A percentile compares a stretch with the other conserved stretches of the same genome.
phyloP scores from a whole-genome alignment of 768 basidiomycete genomes.

The Phanerochaete carnosa region DNA sequence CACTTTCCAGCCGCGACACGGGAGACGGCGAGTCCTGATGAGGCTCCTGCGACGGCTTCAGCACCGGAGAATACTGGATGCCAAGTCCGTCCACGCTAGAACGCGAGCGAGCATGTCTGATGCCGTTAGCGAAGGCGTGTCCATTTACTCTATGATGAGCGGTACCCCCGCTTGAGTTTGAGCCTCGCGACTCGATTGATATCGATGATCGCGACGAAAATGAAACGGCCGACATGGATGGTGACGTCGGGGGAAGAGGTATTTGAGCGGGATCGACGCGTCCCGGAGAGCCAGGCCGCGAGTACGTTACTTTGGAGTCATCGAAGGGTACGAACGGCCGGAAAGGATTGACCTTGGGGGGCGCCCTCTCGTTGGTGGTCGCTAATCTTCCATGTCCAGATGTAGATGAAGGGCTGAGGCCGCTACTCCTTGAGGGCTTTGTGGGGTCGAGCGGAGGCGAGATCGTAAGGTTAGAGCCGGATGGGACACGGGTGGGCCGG shows the following conservation, averaged over 20 bases:
- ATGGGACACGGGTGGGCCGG: constrained; percentile 27
- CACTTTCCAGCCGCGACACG: constrained; percentile 2
- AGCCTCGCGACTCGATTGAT: constrained; percentile 36
- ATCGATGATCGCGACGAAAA: constrained; percentile 72
- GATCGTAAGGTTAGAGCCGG: constrained; percentile 28
- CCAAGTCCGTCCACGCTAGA: constrained; percentile 15
- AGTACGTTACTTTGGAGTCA: constrained; percentile 24
- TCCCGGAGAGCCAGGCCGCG: constrained; percentile 16
- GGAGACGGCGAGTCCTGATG: constrained; percentile 1
- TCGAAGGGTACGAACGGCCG: constrained; percentile 17
- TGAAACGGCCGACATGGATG: constrained; percentile 67
- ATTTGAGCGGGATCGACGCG: constrained; percentile 55
- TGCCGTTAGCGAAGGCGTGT: constrained; percentile 8
- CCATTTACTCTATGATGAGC: constrained; percentile 39
- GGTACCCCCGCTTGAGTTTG: constrained; percentile 35
- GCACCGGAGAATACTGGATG: constrained; percentile 8
- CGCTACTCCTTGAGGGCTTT: constrained; percentile 9
- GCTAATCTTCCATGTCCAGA: constrained; percentile 19
- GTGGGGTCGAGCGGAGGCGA: constrained; percentile 21
- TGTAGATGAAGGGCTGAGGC: constrained; percentile 15
- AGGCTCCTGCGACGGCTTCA: background rate
- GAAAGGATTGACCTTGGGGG: constrained; percentile 17
- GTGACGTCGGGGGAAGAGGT: constrained; percentile 68
- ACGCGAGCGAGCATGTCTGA: constrained; percentile 9
- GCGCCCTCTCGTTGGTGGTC: constrained; percentile 19